phyloP scores from a whole-genome alignment of 202 grass and related monocot species.

The Cymbopogon flexuosus region DNA sequence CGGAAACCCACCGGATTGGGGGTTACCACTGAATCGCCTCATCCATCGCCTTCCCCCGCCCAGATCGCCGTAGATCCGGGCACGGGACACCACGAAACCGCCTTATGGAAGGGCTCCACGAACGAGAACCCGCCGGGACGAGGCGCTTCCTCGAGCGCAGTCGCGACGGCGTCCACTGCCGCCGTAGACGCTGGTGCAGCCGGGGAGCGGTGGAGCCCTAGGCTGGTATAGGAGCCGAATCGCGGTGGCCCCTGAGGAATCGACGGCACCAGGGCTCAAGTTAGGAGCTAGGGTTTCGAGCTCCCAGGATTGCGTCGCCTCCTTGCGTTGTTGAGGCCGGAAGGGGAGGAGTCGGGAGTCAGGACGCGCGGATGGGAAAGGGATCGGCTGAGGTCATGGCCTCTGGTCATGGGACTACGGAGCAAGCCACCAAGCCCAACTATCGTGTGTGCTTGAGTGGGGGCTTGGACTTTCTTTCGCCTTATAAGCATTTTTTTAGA shows the following conservation, averaged over 20 bases:
- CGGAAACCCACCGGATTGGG: constrained; percentile 18
- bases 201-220: not conserved
- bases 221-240: not conserved
- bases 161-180: not conserved
- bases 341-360: not conserved
- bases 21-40: constrained; percentile 30
- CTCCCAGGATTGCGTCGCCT: constrained; percentile 10
- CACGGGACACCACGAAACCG: not conserved
- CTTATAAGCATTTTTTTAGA: too few species aligned
- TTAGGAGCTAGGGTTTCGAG: constrained; percentile 36
- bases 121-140: not conserved
- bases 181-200: not conserved
- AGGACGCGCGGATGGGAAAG: not conserved
- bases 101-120: not conserved
- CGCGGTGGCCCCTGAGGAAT: not conserved
- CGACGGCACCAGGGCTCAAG: not conserved
- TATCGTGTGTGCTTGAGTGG: too few species aligned
- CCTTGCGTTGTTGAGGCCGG: not conserved
- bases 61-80: constrained; percentile 33
- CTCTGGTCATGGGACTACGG: too few species aligned
- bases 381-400: not conserved
- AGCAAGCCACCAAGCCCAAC: too few species aligned
- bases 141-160: not conserved
- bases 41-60: not conserved
- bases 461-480: too few species aligned